Evolutionary conservation across 352 stramenopile genomes (phyloP), one percentile per base, ranked within the genome.

Genomic region (Phytophthora macrochlamydospora): DNA sequence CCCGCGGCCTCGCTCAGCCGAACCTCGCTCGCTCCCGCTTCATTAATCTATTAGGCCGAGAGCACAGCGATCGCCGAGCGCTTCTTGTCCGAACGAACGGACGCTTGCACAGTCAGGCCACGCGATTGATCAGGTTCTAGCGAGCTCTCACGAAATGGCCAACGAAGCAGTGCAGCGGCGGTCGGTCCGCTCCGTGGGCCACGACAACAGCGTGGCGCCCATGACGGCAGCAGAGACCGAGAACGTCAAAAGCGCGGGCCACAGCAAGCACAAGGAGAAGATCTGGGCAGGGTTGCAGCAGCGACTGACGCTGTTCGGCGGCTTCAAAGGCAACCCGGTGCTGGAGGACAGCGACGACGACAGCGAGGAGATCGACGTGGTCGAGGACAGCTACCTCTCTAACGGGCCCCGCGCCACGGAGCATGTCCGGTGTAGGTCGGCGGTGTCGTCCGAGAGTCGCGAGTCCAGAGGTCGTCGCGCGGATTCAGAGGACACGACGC

Each of bases 251-350:
- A 61, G 54, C 65, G 59, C 40, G 45, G 63, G 8, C 53, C 49
- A 57, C n/a, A 32, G 31, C 13, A 78, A 72, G 42, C 61, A 55
- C 18, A 65, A 71, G 45, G 70, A 78, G 29, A 56, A 78, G 29
- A 56, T 78, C 3, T 78, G 70, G 70, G 40, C 58, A 9, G 66
- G 62, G 43, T 29, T 75, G 28, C 65, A 75, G 31, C 61, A 69
- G 28, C 70, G 69, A 45, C 31, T 74, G 35, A 40, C 35, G 6
- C 35, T 57, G 14, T 14, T 64, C n/a, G 42, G 59, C 56, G 65
- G 61, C 37, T 58, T 68, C n/a, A 72, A 73, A 33, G 54, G 61
- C 28, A 51, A 73, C 7, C 38, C n/a, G 0, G 43, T 68, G 44
- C 18, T 54, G 1, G 51, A 69, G 5, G 50, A 65, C 46, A 64